Evolutionary conservation across 306 rosid species (phyloP).

Genomic region (Cucurbita moschata): DNA sequence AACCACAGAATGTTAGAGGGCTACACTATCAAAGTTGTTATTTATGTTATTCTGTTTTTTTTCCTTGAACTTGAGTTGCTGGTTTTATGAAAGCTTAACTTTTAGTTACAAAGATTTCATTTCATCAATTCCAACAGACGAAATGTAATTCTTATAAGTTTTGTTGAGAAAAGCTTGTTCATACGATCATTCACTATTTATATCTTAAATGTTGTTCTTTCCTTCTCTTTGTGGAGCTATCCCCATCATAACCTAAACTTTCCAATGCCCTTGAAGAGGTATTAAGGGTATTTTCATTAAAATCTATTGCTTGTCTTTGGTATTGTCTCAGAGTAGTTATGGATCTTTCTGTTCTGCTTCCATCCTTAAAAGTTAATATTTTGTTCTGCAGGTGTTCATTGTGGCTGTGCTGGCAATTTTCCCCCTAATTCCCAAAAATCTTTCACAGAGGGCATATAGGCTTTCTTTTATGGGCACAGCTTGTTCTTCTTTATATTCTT

Average conservation of each 20-base stretch:
- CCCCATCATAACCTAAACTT: not conserved
- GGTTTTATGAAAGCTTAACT: not conserved
- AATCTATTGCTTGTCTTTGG: not conserved
- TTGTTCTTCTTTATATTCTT: slow-evolving; percentile 61
- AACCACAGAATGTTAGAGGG: not conserved
- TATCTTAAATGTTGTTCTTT: not conserved
- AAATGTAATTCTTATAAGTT: not conserved
- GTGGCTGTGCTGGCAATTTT: slow-evolving; percentile 74
- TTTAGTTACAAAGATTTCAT: not conserved
- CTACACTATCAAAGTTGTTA: not conserved
- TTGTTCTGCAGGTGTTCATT: slow-evolving; percentile 58
- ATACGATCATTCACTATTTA: not conserved
- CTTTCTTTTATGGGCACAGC: slow-evolving; percentile 84
- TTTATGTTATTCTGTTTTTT: not conserved
- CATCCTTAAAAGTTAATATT: not conserved
- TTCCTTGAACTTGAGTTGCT: not conserved
- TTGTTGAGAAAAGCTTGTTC: not conserved
- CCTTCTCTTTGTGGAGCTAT: not conserved
- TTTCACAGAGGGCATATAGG: slow-evolving; percentile 79
- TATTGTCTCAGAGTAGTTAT: not conserved
- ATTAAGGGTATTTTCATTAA: not conserved
- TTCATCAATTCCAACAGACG: not conserved
- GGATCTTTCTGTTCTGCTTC: not conserved
- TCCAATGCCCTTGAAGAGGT: not conserved
- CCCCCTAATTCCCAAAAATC: slow-evolving; percentile 60